These are phyloP conservation scores for Neurospora sp. DNA, from an alignment of 495 filamentous ascomycete species.

Conservation along the genomic window DNA sequence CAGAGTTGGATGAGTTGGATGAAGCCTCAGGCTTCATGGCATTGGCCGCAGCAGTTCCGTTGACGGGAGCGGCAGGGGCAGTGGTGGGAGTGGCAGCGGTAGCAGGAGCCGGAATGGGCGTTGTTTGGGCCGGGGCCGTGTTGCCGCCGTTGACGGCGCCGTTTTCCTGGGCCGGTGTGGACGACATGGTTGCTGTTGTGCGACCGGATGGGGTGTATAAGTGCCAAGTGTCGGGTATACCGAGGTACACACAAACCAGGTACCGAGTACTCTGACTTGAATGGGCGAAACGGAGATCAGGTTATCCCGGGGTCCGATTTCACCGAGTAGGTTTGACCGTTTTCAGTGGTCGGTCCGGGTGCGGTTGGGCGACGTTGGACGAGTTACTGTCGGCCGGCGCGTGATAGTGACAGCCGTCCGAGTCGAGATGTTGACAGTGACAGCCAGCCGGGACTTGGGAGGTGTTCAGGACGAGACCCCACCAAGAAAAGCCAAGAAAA, in stretches of 20 bases:
- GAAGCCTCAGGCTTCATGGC: slow-evolving; percentile 4
- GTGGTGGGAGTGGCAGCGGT: not conserved
- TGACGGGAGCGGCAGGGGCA: not conserved
- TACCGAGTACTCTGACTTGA: not conserved
- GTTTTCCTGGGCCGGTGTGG: slow-evolving; percentile 4
- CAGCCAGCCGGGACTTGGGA: not conserved
- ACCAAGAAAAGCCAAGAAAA: not conserved
- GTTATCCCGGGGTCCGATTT: not conserved
- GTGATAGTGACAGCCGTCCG: not conserved
- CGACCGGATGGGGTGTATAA: not conserved
- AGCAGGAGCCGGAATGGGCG: not conserved
- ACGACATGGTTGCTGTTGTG: slow-evolving; percentile 9
- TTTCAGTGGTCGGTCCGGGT: not conserved
- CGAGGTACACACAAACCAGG: not conserved
- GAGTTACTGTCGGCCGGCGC: not conserved
- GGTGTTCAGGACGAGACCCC: not conserved
- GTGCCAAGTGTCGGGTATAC: not conserved
- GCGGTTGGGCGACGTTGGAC: not conserved
- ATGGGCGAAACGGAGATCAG: not conserved
- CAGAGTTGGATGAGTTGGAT: slow-evolving; percentile 14
- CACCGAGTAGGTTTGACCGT: not conserved
- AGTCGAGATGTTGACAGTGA: not conserved
- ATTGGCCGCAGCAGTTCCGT: not conserved
- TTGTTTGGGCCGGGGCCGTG: not conserved
- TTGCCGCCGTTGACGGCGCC: slow-evolving; percentile 1